These are phyloP conservation scores for Clonostachys byssicola DNA, from an alignment of 2,329 filamentous ascomycete genomes.

Conservation along the genomic window DNA sequence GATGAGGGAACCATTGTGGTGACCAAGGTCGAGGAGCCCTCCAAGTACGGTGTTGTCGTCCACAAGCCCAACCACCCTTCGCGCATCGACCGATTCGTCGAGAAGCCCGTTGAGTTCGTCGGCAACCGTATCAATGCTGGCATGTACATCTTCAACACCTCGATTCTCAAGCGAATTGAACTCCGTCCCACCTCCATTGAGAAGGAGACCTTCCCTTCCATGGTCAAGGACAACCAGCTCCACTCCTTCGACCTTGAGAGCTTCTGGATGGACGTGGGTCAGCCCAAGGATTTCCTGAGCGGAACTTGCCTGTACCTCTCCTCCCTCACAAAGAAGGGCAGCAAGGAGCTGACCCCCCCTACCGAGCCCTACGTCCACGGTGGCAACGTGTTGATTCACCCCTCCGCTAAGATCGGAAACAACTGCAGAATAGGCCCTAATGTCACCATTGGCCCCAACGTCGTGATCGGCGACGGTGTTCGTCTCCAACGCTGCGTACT, in stretches of 20 bases:
- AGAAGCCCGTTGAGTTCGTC: conserved; percentile 98
- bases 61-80: conserved; percentile 91
- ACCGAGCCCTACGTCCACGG: conserved; percentile 81
- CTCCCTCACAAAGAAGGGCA: conserved; percentile 83
- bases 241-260: conserved; percentile 96
- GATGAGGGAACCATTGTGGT: conserved; percentile 97
- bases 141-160: conserved; percentile 96
- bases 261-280: conserved; percentile 99
- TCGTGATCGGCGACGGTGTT: conserved; percentile 90
- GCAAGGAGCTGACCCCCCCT: conserved; percentile 73
- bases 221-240: conserved; percentile 82
- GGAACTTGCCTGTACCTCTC: conserved; percentile 96
- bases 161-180: conserved; percentile 86
- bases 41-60: conserved; percentile 97
- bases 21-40: conserved; percentile 98
- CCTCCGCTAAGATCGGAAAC: conserved; percentile 92
- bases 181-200: conserved; percentile 96
- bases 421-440: conserved; percentile 98
- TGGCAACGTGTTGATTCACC: conserved; percentile 93
- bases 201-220: conserved; percentile 96
- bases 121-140: conserved; percentile 98
- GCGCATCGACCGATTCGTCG: conserved; percentile 96
- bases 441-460: conserved; percentile 90
- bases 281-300: conserved; percentile 96
- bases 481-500: conserved; percentile 90